Percentiles rank a stretch among this genome's conserved stretches.
Conservation (phyloP, 345 rosid genomes). For the Salix viminalis region DNA sequence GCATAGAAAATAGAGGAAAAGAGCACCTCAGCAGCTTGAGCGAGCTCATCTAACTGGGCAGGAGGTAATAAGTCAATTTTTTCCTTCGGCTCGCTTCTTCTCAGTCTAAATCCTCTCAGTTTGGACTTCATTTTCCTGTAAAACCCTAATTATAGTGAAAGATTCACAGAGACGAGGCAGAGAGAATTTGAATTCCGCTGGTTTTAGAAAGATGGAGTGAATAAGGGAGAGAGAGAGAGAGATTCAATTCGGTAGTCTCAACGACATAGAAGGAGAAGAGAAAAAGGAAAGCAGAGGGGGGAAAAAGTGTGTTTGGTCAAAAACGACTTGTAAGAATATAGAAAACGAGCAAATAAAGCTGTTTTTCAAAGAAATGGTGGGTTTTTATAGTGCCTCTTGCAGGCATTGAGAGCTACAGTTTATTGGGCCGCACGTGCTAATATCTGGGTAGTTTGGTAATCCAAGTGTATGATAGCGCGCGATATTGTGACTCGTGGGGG, state of each 20-base stretch:
- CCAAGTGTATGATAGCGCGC: no score
- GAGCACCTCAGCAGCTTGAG: conserved; percentile 72
- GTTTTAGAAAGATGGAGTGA: conserved; percentile 13
- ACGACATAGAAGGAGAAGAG: conserved; percentile 43
- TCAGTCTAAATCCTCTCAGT: conserved; percentile 68
- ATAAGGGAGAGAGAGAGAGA: neutral
- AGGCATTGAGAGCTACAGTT: neutral
- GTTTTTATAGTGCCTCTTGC: neutral
- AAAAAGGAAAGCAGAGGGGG: conserved; percentile 1
- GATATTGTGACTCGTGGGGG: conserved; percentile 22
- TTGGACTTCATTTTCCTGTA: conserved; percentile 67
- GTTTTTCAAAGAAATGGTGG: neutral
- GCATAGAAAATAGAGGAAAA: neutral
- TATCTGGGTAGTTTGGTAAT: neutral
- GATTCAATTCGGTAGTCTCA: conserved; percentile 39
- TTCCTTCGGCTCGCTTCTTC: conserved; percentile 60
- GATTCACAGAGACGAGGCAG: neutral
- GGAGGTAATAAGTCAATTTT: conserved; percentile 47
- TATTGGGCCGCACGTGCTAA: neutral
- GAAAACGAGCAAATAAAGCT: neutral
- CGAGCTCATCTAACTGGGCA: conserved; percentile 70
- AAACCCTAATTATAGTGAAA: conserved; percentile 33
- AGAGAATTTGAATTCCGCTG: conserved; percentile 5
- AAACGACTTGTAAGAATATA: conserved; percentile 14
- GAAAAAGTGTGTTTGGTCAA: conserved; percentile 14